Percentiles rank a stretch among this genome's conserved stretches.
phyloP scores from a whole-genome alignment of 148 eudicot species.

The Pouteria glomerata region DNA sequence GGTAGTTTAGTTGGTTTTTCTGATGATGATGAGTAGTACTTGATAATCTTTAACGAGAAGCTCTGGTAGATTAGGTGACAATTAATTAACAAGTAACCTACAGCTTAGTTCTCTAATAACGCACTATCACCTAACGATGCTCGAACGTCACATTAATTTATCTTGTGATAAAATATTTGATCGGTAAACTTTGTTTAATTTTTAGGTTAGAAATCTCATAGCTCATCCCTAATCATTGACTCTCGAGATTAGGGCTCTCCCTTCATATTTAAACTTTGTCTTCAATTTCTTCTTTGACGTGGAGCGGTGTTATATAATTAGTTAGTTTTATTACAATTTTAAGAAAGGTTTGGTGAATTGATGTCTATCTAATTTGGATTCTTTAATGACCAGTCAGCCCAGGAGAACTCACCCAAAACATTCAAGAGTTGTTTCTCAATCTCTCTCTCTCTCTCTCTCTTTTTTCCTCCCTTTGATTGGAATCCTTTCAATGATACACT shows the following conservation, averaged over 20 bases:
- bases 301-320: neutral
- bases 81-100: too few relatives aligned
- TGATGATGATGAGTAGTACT: too few relatives aligned
- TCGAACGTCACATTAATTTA: neutral
- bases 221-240: neutral
- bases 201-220: neutral
- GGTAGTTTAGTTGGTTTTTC: too few relatives aligned
- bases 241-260: neutral
- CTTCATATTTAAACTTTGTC: neutral
- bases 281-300: neutral
- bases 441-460: too few relatives aligned
- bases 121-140: neutral
- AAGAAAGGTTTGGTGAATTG: neutral
- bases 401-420: neutral
- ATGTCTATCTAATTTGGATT: conserved; percentile 8
- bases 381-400: neutral
- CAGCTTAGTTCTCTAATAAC: too few relatives aligned
- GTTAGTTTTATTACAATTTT: neutral
- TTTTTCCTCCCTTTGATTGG: too few relatives aligned
- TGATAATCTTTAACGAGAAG: too few relatives aligned
- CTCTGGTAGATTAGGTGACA: too few relatives aligned
- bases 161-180: neutral
- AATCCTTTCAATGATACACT: too few relatives aligned
- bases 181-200: neutral
- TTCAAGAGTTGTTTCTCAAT: conserved; percentile 1